Percentiles rank a stretch among this genome's conserved stretches.
phyloP scores from a whole-genome alignment of 305 asterid species.

The Lippia alba region DNA sequence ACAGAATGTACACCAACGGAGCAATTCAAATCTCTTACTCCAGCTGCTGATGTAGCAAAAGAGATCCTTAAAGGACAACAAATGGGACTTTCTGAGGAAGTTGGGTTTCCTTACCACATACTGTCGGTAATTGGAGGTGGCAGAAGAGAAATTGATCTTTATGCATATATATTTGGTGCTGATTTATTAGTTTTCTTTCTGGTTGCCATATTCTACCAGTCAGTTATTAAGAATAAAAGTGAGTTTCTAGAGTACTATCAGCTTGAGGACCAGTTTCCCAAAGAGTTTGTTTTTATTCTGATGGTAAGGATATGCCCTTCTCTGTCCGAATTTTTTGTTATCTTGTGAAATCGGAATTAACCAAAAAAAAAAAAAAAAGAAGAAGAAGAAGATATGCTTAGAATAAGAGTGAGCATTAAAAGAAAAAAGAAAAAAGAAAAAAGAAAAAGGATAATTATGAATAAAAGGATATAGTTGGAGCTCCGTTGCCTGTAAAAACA shows the following conservation, averaged over 20 bases:
- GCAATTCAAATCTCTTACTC: conserved; percentile 86
- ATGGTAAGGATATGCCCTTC: conserved; percentile 65
- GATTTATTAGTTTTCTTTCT: conserved; percentile 92
- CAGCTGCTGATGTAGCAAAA: conserved; percentile 94
- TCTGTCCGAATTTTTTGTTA: conserved; percentile 25
- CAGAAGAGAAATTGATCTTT: conserved; percentile 93
- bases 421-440: background rate
- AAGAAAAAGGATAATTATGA: background rate
- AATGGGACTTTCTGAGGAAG: conserved; percentile 60
- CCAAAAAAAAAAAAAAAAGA: background rate
- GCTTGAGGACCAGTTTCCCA: conserved; percentile 98
- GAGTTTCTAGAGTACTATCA: conserved; percentile 96
- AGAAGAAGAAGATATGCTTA: background rate
- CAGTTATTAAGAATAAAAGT: conserved; percentile 87
- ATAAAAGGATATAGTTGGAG: background rate
- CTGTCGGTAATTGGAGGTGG: conserved; percentile 95
- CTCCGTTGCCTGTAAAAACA: too few relatives aligned
- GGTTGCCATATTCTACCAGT: conserved; percentile 92
- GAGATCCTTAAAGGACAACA: conserved; percentile 73
- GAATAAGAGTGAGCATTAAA: background rate
- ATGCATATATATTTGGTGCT: conserved; percentile 94
- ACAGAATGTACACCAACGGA: conserved; percentile 68
- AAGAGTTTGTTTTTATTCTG: conserved; percentile 86
- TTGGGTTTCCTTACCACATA: conserved; percentile 82
- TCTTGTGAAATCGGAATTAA: conserved; percentile 19